Evolutionary conservation across 495 filamentous ascomycete genomes (phyloP).

Genomic region (Neurospora sp.): DNA sequence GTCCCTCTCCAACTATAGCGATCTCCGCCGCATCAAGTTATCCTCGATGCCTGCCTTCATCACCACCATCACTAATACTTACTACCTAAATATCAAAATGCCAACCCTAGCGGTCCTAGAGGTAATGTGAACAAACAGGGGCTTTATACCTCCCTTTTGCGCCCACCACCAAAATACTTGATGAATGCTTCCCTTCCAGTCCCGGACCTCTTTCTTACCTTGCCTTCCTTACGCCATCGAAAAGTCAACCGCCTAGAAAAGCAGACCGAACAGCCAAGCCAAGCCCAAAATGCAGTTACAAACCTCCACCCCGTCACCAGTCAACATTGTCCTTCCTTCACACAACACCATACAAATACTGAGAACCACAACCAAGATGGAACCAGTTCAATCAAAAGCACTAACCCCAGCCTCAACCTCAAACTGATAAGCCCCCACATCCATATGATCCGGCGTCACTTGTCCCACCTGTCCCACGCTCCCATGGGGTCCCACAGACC

Average conservation of each 20-base stretch:
- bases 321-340: no score
- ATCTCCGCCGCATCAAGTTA: background rate
- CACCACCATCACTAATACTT: background rate
- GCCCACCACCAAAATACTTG: no score
- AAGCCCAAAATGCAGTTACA: background rate
- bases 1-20: no score
- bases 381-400: background rate
- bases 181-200: no score
- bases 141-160: no score
- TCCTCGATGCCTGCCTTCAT: background rate
- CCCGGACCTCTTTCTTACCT: background rate
- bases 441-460: background rate
- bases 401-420: background rate
- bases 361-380: no score
- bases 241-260: background rate
- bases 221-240: background rate
- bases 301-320: background rate
- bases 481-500: background rate
- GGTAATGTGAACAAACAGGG: background rate
- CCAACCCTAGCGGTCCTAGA: background rate
- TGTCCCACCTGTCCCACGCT: background rate
- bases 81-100: background rate
- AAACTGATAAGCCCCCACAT: background rate
- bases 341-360: no score
- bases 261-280: background rate